Evolutionary conservation across 495 filamentous ascomycete genomes (phyloP).

Genomic region (Talaromyces proteolyticus): DNA sequence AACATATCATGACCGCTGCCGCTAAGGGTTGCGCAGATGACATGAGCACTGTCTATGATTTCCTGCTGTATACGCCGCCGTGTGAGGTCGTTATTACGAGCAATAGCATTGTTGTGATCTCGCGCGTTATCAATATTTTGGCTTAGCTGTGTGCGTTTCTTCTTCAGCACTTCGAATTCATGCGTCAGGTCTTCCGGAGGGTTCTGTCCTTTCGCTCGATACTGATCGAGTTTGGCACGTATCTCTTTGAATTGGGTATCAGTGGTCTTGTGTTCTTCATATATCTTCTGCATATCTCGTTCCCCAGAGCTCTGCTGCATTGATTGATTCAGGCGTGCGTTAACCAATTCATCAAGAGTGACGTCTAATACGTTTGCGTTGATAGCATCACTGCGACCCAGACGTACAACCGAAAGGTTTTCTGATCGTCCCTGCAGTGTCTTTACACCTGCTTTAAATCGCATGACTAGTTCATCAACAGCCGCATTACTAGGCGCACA

Average conservation of each 20-base stretch:
- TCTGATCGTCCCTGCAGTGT: constrained; percentile 64
- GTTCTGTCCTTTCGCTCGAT: constrained; percentile 56
- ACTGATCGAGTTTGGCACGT: constrained; percentile 64
- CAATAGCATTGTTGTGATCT: constrained; percentile 70
- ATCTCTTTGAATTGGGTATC: constrained; percentile 64
- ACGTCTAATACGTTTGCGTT: constrained; percentile 87
- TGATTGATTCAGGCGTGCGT: constrained; percentile 53
- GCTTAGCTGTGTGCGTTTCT: constrained; percentile 70
- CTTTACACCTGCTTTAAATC: constrained; percentile 84
- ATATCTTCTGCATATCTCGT: constrained; percentile 67
- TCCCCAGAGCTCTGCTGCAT: constrained; percentile 36
- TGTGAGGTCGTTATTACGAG: constrained; percentile 77
- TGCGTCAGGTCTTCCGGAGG: constrained; percentile 59
- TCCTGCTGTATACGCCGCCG: constrained; percentile 81
- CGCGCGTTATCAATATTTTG: constrained; percentile 77
- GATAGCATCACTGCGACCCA: constrained; percentile 92
- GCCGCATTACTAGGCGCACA: constrained; percentile 97
- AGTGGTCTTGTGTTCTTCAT: constrained; percentile 72
- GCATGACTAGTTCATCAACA: constrained; percentile 91
- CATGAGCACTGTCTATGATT: constrained; percentile 81
- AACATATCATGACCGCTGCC: constrained; percentile 98
- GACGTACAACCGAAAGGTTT: constrained; percentile 75
- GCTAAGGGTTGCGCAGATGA: constrained; percentile 92
- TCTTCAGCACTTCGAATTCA: constrained; percentile 69
- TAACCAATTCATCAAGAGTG: constrained; percentile 88